Conservation (phyloP, 169 alveolate genomes). For the Plasmodium blacklocki region DNA sequence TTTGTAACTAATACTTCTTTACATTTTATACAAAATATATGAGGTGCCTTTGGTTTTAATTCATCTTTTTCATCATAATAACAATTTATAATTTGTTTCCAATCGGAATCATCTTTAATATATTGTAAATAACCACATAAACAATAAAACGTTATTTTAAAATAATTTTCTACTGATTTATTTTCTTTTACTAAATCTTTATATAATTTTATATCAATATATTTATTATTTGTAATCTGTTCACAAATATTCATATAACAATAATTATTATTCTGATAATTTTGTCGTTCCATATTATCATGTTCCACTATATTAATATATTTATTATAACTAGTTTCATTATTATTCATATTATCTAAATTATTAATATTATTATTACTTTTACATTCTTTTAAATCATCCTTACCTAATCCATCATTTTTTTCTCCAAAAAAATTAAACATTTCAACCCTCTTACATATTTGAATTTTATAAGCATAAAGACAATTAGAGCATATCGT, state of each 20-base stretch:
- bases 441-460: slow-evolving; percentile 16
- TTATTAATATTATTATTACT: not conserved
- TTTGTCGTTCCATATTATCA: not conserved
- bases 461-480: slow-evolving; percentile 65
- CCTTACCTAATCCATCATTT: not conserved
- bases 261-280: not conserved
- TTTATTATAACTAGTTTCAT: not conserved
- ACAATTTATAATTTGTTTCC: slow-evolving; percentile 73
- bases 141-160: slow-evolving; percentile 56
- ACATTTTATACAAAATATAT: slow-evolving; percentile 64
- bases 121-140: slow-evolving; percentile 67
- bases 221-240: slow-evolving; percentile 9
- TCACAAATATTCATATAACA: slow-evolving; percentile 4
- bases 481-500: slow-evolving; percentile 62
- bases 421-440: not conserved
- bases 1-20: slow-evolving; percentile 51
- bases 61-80: slow-evolving; percentile 61
- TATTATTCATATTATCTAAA: no score
- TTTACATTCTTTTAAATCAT: not conserved
- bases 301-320: not conserved
- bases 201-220: slow-evolving; percentile 27
- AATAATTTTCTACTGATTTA: slow-evolving; percentile 27
- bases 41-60: slow-evolving; percentile 63
- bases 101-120: slow-evolving; percentile 53
- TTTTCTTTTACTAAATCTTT: slow-evolving; percentile 52